Evolutionary conservation across 78 protist genomes (phyloP), one percentile per base, ranked within the genome.

Genomic region (Mantamonas sphyraenae): DNA sequence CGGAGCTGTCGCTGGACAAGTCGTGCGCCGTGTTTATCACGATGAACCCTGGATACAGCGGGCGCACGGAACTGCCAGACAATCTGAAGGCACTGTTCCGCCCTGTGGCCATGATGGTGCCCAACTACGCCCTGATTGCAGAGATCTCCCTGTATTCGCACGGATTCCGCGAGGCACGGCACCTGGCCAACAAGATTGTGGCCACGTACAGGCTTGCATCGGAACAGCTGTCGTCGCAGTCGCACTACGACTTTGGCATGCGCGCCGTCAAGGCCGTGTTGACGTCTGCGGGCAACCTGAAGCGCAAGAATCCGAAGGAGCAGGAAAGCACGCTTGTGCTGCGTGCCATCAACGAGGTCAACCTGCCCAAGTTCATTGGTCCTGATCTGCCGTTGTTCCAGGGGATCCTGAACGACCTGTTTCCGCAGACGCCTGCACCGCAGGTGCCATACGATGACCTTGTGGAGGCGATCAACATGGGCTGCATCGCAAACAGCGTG

Each of bases 161-260:
- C 53, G 95, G 95, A 33, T 91, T 86, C 64, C 1, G n/a, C 26
- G 20, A 73, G 28, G 92, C 83, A 4, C 60, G 73, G 0, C n/a
- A 26, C 40, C 74, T 87, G 24, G 65, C 88, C 31, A 31, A 12
- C 33, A 91, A 91, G 82, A 86, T 87, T 28, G 92, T 84, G 20
- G 82, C 84, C 58, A 84, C 89, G 31, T 91, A 80, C 85, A 69
- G 59, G 40, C 86, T 91, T 16, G 79, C 86, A 79, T 73, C 85
- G 2, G 92, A 87, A 77, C 92, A 87, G 81, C 85, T 91, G 19
- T 87, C 92, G n/a, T 77, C 90, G 24, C 96, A 91, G 71, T 62
- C 60, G 33, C 96, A 91, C 70, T 91, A 91, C 67, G 96, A 86
- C 63, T 91, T 74, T 62, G 96, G 96, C 61, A 84, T 91, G 90